Evolutionary conservation across 2,329 filamentous ascomycete genomes (phyloP).

Genomic region (Alternaria metachromatica): DNA sequence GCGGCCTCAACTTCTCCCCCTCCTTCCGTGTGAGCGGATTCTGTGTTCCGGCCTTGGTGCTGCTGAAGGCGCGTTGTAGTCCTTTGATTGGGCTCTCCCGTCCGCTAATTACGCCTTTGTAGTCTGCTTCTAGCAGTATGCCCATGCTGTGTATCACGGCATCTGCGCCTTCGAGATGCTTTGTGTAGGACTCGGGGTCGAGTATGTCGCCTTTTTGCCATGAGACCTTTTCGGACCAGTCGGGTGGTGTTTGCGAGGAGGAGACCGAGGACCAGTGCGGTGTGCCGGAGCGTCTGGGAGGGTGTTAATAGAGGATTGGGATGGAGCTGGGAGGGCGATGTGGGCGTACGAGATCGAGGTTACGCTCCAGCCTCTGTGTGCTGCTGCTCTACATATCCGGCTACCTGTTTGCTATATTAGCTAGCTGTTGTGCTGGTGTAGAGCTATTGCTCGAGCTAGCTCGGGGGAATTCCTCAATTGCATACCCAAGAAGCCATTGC

Average conservation of each 20-base stretch:
- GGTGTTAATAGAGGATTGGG: neutral
- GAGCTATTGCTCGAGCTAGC: neutral
- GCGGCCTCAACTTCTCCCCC: slow-evolving; percentile 66
- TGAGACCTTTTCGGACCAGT: slow-evolving; percentile 81
- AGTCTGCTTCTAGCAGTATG: slow-evolving; percentile 95
- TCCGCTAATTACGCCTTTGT: slow-evolving; percentile 89
- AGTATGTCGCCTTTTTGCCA: slow-evolving; percentile 93
- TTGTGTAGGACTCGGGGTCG: slow-evolving; percentile 77
- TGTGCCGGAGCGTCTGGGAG: slow-evolving; percentile 80
- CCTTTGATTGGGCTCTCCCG: slow-evolving; percentile 82
- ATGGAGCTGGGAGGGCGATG: neutral
- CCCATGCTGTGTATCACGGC: slow-evolving; percentile 95
- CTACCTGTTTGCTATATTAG: slow-evolving; percentile 55
- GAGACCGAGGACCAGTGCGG: slow-evolving; percentile 84
- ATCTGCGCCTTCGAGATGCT: slow-evolving; percentile 76
- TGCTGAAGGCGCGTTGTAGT: slow-evolving; percentile 77
- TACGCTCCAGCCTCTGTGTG: slow-evolving; percentile 86
- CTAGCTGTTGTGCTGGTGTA: neutral
- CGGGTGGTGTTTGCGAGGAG: slow-evolving; percentile 71
- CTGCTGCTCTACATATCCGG: slow-evolving; percentile 89
- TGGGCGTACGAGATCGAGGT: slow-evolving; percentile 80
- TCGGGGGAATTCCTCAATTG: slow-evolving; percentile 26
- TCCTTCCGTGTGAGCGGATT: slow-evolving; percentile 72
- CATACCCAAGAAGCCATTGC: slow-evolving; percentile 85
- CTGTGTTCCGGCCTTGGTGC: slow-evolving; percentile 65